Base-by-base conservation (phyloP, 805 yeast species). In the Lachancea kluyveri region DNA sequence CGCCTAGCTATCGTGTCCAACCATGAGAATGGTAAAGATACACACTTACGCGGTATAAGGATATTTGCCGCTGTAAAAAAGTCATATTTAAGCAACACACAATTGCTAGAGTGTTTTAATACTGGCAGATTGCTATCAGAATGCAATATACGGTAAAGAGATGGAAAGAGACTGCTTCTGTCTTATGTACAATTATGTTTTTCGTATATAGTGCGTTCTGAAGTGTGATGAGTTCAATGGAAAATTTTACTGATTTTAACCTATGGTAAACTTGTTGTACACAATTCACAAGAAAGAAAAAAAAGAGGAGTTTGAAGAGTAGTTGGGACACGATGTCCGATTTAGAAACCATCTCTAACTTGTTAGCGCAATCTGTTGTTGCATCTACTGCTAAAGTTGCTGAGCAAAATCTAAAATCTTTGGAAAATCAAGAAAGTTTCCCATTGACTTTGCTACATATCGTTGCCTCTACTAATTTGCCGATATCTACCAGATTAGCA, bases 21-120 rank as follows among this genome's bases (percentile, higher is more conserved):
- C 47, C 95, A 86, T 47, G 96, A 88, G 51, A 87, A 85, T 50
- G 99, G 99, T 27, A 92, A 90, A 50, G 99, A 92, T 54, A 79
- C 95, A 1, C 97, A 87, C 54, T 64, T 92, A 8, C 60, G 98
- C 28, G 80, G 87, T 0, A 65, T 88, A 11, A 74, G 75, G 14
- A 17, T 54, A 8, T 56, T 39, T 29, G 32, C 37, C 13, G 22
- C 26, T 5, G 23, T 26, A 13, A 9, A 19, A 8, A 23, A 25
- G 5, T 17, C 31, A 7, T 26, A 29, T 6, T 12, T 27, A 13
- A 31, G 17, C n/a, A 21, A 19, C 9, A 22, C 31, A 6, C 23
- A 10, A 6, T 17, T 27, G 4, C n/a, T 32, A 24, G 36, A 32
- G 6, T 19, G 24, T 16, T 27, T 32, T 17, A 17, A 31, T 9